Evolutionary conservation across 2,329 filamentous ascomycete genomes (phyloP).

Genomic region (Stagonosporopsis vannaccii): DNA sequence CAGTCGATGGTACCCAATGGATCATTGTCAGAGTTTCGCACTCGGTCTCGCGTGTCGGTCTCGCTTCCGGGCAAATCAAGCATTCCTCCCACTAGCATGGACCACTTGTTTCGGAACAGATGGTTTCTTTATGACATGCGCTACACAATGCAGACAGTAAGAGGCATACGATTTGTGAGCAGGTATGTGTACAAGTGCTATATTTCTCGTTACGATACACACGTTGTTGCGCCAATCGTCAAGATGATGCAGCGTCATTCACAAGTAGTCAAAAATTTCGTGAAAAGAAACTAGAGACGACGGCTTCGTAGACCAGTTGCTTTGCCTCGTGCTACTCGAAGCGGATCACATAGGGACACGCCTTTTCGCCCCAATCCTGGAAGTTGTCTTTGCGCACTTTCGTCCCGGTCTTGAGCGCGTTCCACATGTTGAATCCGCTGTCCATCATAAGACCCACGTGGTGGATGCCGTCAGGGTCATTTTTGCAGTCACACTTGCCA

Average conservation of each 20-base stretch:
- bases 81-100: neutral
- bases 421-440: conserved; percentile 27
- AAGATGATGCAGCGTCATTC: no score
- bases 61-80: neutral
- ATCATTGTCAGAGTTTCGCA: neutral
- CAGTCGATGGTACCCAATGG: neutral
- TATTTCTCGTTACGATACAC: neutral
- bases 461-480: conserved; percentile 28
- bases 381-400: conserved; percentile 33
- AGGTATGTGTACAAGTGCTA: neutral
- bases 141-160: neutral
- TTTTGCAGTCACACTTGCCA: conserved; percentile 28
- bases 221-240: neutral
- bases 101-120: neutral
- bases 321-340: conserved; percentile 16
- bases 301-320: neutral
- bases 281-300: neutral
- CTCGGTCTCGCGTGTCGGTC: conserved; percentile 5
- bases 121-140: neutral
- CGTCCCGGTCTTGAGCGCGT: conserved; percentile 33
- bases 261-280: neutral
- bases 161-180: neutral
- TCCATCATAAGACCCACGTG: conserved; percentile 36
- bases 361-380: conserved; percentile 28
- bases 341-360: conserved; percentile 31